A percentile compares a stretch with the other conserved stretches of the same genome.
phyloP scores from a whole-genome alignment of 352 stramenopile genomes.

The Globisporangium mamillatum region DNA sequence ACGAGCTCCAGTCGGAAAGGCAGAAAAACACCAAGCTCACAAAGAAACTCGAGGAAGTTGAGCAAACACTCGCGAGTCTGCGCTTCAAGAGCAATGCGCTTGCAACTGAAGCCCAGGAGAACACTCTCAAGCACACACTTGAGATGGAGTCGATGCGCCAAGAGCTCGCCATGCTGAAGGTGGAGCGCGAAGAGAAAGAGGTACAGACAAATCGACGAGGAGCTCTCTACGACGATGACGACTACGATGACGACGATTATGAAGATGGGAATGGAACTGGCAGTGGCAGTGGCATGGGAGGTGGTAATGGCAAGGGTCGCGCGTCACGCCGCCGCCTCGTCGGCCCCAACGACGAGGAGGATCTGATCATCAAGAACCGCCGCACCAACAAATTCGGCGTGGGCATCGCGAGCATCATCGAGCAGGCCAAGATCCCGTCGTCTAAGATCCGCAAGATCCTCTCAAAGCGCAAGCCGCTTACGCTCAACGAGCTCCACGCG shows the following conservation, averaged over 20 bases:
- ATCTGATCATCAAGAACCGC: conserved; percentile 59
- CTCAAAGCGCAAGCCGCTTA: conserved; percentile 68
- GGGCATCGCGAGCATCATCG: conserved; percentile 75
- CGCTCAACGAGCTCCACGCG: conserved; percentile 61
- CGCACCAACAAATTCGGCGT: conserved; percentile 62
- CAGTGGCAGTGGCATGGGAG: conserved; percentile 5
- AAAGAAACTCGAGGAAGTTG: conserved; percentile 39
- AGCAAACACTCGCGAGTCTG: conserved; percentile 42
- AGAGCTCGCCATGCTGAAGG: conserved; percentile 27
- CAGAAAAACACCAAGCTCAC: conserved; percentile 31
- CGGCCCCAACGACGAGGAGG: conserved; percentile 31
- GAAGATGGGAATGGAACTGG: conserved; percentile 28
- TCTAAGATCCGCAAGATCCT: conserved; percentile 78
- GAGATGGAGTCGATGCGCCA: conserved; percentile 38
- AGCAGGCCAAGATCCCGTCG: conserved; percentile 64
- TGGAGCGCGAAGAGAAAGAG: conserved; percentile 36
- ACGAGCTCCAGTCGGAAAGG: conserved; percentile 42
- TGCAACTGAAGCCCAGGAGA: conserved; percentile 40
- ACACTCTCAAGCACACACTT: conserved; percentile 23
- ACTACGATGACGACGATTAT: conserved; percentile 23
- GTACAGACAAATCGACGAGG: conserved; percentile 37
- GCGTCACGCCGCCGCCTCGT: conserved; percentile 22
- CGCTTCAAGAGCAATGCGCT: conserved; percentile 58
- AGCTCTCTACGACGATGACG: neutral
- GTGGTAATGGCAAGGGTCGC: conserved; percentile 16